phyloP scores from a whole-genome alignment of 2,329 filamentous ascomycete genomes.

The Cladosporium halotolerans region DNA sequence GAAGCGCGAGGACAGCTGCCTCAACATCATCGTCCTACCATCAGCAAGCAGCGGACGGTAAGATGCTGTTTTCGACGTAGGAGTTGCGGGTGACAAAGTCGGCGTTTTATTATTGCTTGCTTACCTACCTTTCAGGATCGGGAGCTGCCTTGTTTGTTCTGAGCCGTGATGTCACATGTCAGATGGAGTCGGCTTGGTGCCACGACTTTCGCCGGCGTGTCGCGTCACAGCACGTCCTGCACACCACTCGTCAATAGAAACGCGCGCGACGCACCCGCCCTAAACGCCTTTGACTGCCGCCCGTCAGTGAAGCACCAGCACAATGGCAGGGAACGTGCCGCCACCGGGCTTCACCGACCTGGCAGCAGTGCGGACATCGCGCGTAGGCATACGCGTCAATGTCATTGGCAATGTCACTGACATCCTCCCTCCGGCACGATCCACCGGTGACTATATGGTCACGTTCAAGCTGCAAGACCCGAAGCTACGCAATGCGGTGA shows the following conservation, averaged over 20 bases:
- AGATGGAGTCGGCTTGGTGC: not conserved
- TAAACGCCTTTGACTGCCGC: not conserved
- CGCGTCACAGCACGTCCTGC: not conserved
- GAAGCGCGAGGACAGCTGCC: constrained; percentile 68
- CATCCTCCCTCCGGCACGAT: constrained; percentile 47
- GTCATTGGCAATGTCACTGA: constrained; percentile 69
- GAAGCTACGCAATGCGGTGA: constrained; percentile 13
- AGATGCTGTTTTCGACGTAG: not conserved
- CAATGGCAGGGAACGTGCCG: constrained; percentile 5
- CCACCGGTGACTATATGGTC: constrained; percentile 35
- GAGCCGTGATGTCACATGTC: constrained; percentile 8
- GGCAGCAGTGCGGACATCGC: constrained; percentile 15
- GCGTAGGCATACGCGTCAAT: constrained; percentile 38
- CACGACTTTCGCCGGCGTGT: constrained; percentile 3
- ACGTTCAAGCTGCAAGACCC: constrained; percentile 37
- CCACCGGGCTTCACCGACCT: constrained; percentile 24
- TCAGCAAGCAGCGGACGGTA: constrained; percentile 3
- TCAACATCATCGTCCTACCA: constrained; percentile 35
- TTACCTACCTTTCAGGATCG: not conserved
- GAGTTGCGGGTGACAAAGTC: not conserved
- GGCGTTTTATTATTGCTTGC: not conserved
- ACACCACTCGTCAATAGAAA: not conserved
- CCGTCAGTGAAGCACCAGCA: not conserved
- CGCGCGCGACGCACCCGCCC: not conserved
- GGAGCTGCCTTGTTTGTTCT: no score